Percentiles rank a stretch among this genome's conserved stretches.
Evolutionary conservation across 2,329 filamentous ascomycete genomes (phyloP).

Genomic region (Cladophialophora psammophila): DNA sequence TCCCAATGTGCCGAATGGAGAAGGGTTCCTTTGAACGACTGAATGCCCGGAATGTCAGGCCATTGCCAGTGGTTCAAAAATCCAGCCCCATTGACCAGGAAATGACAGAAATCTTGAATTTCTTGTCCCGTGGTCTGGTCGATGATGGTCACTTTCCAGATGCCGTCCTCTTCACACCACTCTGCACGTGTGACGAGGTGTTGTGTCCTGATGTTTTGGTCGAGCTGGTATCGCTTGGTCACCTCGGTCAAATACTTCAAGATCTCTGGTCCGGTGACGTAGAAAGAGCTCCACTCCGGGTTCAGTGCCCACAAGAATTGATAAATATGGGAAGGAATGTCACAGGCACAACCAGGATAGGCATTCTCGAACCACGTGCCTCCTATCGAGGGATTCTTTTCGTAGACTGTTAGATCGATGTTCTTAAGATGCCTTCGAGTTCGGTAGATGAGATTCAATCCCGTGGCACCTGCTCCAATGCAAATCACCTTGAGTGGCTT

Average conservation of each 20-base stretch:
- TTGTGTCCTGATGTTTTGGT: conserved; percentile 61
- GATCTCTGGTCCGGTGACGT: conserved; percentile 55
- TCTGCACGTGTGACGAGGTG: conserved; percentile 54
- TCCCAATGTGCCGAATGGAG: conserved; percentile 52
- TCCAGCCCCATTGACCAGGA: conserved; percentile 53
- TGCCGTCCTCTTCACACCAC: conserved; percentile 51
- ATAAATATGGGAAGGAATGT: conserved; percentile 49
- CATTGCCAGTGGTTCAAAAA: conserved; percentile 43
- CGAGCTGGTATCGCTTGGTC: conserved; percentile 56
- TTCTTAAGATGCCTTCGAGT: conserved; percentile 42
- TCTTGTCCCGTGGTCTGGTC: conserved; percentile 48
- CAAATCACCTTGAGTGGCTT: conserved; percentile 32
- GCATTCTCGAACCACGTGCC: conserved; percentile 53
- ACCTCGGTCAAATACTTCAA: conserved; percentile 55
- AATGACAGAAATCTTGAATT: conserved; percentile 53
- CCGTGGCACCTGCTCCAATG: conserved; percentile 29
- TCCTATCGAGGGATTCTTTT: conserved; percentile 50
- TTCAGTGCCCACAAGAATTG: conserved; percentile 52
- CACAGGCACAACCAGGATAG: conserved; percentile 44
- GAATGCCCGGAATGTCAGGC: conserved; percentile 49
- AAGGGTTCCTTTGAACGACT: conserved; percentile 44
- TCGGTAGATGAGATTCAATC: conserved; percentile 26
- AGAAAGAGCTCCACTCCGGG: conserved; percentile 57
- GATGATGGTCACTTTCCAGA: conserved; percentile 47
- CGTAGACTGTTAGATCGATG: conserved; percentile 51